These are phyloP conservation scores for Candida stauntonica DNA, from an alignment of 805 yeast genomes.

Conservation along the genomic window DNA sequence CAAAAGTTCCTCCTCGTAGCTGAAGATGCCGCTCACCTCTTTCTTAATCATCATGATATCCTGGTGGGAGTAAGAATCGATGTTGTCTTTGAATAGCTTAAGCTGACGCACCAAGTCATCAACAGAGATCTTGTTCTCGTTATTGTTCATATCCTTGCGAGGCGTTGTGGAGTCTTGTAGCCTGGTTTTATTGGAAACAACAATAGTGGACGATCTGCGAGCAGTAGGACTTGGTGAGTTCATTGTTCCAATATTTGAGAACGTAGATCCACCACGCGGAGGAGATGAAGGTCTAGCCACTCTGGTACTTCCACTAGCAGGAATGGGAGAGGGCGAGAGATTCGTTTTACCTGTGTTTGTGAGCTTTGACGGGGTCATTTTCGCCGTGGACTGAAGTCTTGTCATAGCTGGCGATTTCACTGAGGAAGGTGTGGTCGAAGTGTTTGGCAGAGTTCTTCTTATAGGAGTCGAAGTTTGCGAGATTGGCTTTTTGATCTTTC, in stretches of 20 bases:
- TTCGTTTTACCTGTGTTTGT: constrained; percentile 16
- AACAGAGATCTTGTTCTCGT: constrained; percentile 14
- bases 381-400: constrained; percentile 19
- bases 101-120: constrained; percentile 17
- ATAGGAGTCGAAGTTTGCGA: constrained; percentile 17
- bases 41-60: constrained; percentile 23
- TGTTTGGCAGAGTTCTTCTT: constrained; percentile 6
- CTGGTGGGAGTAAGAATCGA: constrained; percentile 20
- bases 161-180: constrained; percentile 4
- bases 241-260: constrained; percentile 1
- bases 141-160: constrained; percentile 2
- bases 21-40: constrained; percentile 21
- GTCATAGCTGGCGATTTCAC: constrained; percentile 14
- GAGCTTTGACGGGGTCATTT: constrained; percentile 24
- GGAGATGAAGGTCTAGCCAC: constrained; percentile 8
- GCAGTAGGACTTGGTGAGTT: constrained; percentile 7
- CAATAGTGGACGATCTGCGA: constrained; percentile 11
- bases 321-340: constrained; percentile 21
- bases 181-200: constrained; percentile 8
- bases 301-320: not conserved
- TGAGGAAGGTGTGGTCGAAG: constrained; percentile 7
- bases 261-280: constrained; percentile 2
- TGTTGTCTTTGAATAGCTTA: constrained; percentile 17
- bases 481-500: constrained; percentile 24
- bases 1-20: constrained; percentile 28